Evolutionary conservation across 2,329 filamentous ascomycete genomes (phyloP).

Genomic region (Aspergillus unguis): DNA sequence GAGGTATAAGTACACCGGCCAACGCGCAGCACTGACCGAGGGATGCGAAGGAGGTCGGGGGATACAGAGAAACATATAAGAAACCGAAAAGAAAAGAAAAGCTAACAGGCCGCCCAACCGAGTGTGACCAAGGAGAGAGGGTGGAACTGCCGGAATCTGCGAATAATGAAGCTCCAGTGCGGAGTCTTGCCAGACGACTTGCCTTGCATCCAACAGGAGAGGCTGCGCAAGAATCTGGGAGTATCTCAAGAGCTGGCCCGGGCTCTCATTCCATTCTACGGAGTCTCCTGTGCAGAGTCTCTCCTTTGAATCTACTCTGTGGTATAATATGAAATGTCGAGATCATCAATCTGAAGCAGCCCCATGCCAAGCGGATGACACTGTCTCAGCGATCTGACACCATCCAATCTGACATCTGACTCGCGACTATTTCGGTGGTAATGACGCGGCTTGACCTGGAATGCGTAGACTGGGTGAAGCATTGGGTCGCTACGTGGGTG

Average conservation of each 20-base stretch:
- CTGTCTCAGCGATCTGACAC: constrained; percentile 3
- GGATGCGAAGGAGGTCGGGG: constrained; percentile 1
- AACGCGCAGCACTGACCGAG: constrained; percentile 7
- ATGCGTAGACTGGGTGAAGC: no score
- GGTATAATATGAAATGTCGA: no score
- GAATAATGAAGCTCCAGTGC: no score
- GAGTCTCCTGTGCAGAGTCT: background rate
- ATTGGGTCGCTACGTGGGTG: no score
- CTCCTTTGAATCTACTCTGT: background rate
- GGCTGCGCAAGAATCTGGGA: no score
- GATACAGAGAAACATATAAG: constrained; percentile 11
- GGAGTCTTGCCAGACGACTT: no score
- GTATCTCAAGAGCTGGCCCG: background rate
- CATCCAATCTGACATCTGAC: background rate
- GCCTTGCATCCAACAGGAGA: no score
- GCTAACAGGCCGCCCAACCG: background rate
- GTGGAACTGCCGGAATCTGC: background rate
- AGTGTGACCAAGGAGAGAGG: constrained; percentile 4
- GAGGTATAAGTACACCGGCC: background rate
- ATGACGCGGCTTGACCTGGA: background rate
- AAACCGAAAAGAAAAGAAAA: constrained; percentile 5
- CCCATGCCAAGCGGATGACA: background rate
- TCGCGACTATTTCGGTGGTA: background rate
- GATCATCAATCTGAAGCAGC: constrained; percentile 1
- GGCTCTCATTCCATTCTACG: background rate